These are phyloP conservation scores for Lyophyllum shimeji DNA, from an alignment of 768 basidiomycete species.

Conservation along the genomic window DNA sequence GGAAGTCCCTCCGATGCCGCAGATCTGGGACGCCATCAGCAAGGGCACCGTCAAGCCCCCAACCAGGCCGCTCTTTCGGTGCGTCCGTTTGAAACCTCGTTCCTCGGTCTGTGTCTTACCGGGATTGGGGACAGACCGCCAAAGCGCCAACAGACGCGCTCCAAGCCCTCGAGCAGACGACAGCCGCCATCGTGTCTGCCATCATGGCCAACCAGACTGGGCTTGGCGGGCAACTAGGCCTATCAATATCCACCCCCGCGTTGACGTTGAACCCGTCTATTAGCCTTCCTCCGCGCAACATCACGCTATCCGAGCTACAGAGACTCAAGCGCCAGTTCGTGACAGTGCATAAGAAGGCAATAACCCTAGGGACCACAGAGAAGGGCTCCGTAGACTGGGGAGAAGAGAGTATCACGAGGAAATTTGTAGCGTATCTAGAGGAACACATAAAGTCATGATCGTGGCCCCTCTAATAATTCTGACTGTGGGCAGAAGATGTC, in stretches of 20 bases:
- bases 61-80: slow-evolving; percentile 82
- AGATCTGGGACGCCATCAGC: slow-evolving; percentile 81
- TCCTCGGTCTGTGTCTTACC: too few species aligned
- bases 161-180: slow-evolving; percentile 78
- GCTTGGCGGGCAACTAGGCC: slow-evolving; percentile 50
- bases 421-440: slow-evolving; percentile 72
- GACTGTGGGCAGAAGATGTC: not conserved
- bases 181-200: slow-evolving; percentile 66
- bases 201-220: slow-evolving; percentile 65
- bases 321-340: slow-evolving; percentile 91
- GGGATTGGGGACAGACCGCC: slow-evolving; percentile 50
- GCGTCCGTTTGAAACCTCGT: slow-evolving; percentile 20
- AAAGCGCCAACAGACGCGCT: slow-evolving; percentile 90
- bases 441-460: slow-evolving; percentile 56
- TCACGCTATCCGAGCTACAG: slow-evolving; percentile 88
- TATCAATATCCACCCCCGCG: slow-evolving; percentile 43
- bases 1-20: slow-evolving; percentile 57
- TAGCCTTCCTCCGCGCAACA: slow-evolving; percentile 61
- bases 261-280: slow-evolving; percentile 45
- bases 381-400: slow-evolving; percentile 77
- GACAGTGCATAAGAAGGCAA: slow-evolving; percentile 84
- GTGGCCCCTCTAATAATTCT: not conserved
- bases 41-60: slow-evolving; percentile 83
- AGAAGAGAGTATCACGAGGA: slow-evolving; percentile 65
- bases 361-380: slow-evolving; percentile 79